Conservation (phyloP, 129 eudicot genomes). For the Lonicera japonica region DNA sequence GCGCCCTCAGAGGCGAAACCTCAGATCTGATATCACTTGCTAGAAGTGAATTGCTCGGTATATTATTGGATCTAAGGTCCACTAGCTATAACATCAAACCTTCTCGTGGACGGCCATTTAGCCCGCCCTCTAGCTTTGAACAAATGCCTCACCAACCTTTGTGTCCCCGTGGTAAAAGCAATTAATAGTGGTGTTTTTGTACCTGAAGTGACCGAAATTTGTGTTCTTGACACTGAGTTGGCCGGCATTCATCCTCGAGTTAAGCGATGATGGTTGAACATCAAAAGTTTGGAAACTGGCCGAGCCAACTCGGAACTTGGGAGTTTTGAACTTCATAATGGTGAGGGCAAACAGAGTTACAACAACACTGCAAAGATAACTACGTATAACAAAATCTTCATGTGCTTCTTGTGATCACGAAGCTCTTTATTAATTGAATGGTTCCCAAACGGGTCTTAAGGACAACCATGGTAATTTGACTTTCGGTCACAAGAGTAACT, state of each 20-base stretch:
- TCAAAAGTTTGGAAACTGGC: not conserved
- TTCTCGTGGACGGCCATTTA: conserved; percentile 20
- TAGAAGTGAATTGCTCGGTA: not conserved
- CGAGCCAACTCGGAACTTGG: no score
- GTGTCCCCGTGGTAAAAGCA: conserved; percentile 16
- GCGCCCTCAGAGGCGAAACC: conserved; percentile 1
- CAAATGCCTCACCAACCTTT: conserved; percentile 13
- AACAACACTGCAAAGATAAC: no score
- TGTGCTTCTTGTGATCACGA: no score
- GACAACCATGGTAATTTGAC: no score
- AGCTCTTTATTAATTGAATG: no score
- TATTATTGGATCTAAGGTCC: not conserved
- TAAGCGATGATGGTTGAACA: conserved; percentile 4
- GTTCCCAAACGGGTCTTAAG: no score
- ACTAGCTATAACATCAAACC: conserved; percentile 11
- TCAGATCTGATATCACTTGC: conserved; percentile 12
- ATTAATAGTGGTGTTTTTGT: conserved; percentile 4
- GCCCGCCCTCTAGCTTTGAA: conserved; percentile 11
- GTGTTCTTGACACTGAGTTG: conserved; percentile 24
- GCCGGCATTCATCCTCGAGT: conserved; percentile 11
- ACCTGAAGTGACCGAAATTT: conserved; percentile 31
- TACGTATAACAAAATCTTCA: no score
- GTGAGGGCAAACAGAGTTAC: no score
- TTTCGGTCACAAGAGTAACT: no score
- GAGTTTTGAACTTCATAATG: no score